A percentile compares a stretch with the other conserved stretches of the same genome.
These are phyloP conservation scores for Heterobasidion irregulare DNA, from an alignment of 1,284 basidiomycete species.

Conservation along the genomic window DNA sequence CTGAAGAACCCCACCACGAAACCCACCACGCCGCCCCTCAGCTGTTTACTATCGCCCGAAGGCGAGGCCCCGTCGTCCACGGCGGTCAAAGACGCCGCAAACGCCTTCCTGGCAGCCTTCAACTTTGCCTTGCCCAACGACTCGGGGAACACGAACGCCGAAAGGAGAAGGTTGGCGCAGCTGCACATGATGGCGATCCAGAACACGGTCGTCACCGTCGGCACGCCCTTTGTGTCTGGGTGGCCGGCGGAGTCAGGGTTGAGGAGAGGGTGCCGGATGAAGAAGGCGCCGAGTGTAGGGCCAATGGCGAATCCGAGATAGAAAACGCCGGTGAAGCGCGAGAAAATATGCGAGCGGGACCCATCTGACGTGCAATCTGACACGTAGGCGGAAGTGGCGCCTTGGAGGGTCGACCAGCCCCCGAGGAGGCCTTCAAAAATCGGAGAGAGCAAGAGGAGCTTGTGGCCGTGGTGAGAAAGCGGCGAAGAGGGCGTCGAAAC, in stretches of 20 bases:
- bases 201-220: constrained; percentile 47
- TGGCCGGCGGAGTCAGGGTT: constrained; percentile 22
- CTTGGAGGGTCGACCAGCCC: constrained; percentile 77
- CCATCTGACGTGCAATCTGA: constrained; percentile 83
- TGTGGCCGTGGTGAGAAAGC: constrained; percentile 46
- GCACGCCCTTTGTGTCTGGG: constrained; percentile 16
- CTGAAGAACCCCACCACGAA: constrained; percentile 29
- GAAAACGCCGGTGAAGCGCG: constrained; percentile 66
- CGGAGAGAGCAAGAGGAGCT: constrained; percentile 75
- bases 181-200: constrained; percentile 43
- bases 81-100: background rate
- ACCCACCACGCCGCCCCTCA: constrained; percentile 13
- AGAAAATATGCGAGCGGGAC: constrained; percentile 75
- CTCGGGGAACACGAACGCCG: constrained; percentile 59
- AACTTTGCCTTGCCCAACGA: constrained; percentile 36
- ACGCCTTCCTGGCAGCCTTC: constrained; percentile 12
- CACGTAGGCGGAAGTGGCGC: constrained; percentile 77
- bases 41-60: constrained; percentile 3
- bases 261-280: constrained; percentile 50
- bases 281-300: constrained; percentile 62
- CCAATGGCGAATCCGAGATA: constrained; percentile 69
- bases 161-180: constrained; percentile 39
- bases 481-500: constrained; percentile 65
- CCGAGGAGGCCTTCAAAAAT: constrained; percentile 79
- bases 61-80: background rate